Conservation (phyloP, 768 basidiomycete species). For the Boletus coccyginus region DNA sequence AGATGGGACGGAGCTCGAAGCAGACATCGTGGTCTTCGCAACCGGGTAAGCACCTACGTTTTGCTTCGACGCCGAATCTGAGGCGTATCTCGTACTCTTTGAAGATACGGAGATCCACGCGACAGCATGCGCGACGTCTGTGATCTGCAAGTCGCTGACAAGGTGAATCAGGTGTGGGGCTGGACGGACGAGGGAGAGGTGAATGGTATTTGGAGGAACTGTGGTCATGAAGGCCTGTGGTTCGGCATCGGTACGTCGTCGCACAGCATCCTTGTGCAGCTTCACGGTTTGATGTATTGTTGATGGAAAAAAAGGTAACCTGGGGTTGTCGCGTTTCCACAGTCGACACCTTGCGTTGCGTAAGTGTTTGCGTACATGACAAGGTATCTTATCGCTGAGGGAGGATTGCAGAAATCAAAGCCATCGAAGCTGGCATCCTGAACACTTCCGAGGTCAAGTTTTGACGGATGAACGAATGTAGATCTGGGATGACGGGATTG, state of each 20-base stretch:
- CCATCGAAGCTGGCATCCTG: slow-evolving; percentile 28
- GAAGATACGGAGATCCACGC: slow-evolving; percentile 46
- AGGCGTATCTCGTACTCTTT: neutral
- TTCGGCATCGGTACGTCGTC: slow-evolving; percentile 25
- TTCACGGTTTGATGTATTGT: neutral
- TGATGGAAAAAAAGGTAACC: slow-evolving; percentile 17
- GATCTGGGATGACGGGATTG: neutral
- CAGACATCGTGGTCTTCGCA: slow-evolving; percentile 33
- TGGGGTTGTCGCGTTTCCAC: slow-evolving; percentile 27
- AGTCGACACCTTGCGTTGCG: slow-evolving; percentile 31
- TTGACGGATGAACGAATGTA: slow-evolving; percentile 1
- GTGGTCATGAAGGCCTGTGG: slow-evolving; percentile 36
- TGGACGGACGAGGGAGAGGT: slow-evolving; percentile 62
- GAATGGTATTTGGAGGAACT: slow-evolving; percentile 35
- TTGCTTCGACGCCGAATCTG: neutral
- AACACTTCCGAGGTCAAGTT: slow-evolving; percentile 19
- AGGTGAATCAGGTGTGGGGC: slow-evolving; percentile 57
- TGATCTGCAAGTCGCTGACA: slow-evolving; percentile 42
- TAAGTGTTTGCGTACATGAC: slow-evolving; percentile 13
- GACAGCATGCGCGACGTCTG: slow-evolving; percentile 42
- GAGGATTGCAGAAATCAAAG: slow-evolving; percentile 25
- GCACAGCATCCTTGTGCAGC: neutral
- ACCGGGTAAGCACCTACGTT: slow-evolving; percentile 20
- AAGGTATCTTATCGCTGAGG: neutral
- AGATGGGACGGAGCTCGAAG: slow-evolving; percentile 31